Evolutionary conservation across 768 basidiomycete species (phyloP), one percentile per base, ranked within the genome.

Genomic region (Podaxis sp.): DNA sequence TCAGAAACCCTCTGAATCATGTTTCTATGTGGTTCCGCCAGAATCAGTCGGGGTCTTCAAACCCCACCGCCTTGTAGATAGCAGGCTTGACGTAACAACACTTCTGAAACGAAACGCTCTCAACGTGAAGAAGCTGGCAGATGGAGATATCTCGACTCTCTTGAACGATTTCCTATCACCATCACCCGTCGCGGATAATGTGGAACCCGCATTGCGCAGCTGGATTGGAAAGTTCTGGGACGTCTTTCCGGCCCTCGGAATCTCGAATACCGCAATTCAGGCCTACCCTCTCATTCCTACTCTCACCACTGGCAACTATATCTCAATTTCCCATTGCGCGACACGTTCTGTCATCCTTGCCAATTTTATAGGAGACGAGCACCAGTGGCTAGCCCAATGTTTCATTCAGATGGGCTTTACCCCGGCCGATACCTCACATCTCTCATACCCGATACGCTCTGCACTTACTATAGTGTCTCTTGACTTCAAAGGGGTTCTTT

Each of bases 191-290:
- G 2, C 36, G 40, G 32, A 48, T 6, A 16, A 25, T 11, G 40
- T 36, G 27, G 46, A 37, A 7, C 36, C 23, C 10, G 18, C 27
- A 4, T 36, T 25, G 11, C 40, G 46, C 23, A 13, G 18, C 0
- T 77, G 75, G 76, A 71, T 76, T 6, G 23, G 37, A 7, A 62
- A 57, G 0, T 78, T 79, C 57, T 79, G 78, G 78, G 59, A 62
- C 37, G 40, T 60, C 44, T 67, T 25, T 16, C 10, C 23, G 7
- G 3, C 55, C 63, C 27, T 68, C 57, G 55, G 67, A 14, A 48
- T 55, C 5, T 38, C 62, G 13, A 11, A 46, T 3, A 32, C 55
- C 1, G 65, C 70, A 4, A 67, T 74, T 10, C 54, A 59, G 1
- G 47, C 55, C 6, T 76, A 74, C 57, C 74, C 75, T 1, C 64